phyloP scores from a whole-genome alignment of 352 stramenopile species.

The Phytopythium ostracodes region DNA sequence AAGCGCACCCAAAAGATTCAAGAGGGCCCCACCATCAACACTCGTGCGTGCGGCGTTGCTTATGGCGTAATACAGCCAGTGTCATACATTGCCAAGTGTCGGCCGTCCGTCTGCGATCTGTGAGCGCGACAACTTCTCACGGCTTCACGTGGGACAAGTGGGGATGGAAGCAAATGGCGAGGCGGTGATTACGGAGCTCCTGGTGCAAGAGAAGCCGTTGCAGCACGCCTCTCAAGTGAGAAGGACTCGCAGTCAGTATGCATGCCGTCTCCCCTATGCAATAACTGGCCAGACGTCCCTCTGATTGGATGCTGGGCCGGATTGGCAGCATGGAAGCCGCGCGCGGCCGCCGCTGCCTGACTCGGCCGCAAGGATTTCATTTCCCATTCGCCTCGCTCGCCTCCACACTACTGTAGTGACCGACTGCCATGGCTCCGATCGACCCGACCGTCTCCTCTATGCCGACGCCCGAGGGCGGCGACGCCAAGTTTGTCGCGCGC shows the following conservation, averaged over 20 bases:
- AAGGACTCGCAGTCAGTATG: no score
- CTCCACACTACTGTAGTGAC: background rate
- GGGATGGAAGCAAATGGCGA: background rate
- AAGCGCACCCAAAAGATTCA: no score
- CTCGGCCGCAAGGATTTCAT: background rate
- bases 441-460: background rate
- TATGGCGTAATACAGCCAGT: background rate
- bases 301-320: background rate
- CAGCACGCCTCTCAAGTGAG: no score
- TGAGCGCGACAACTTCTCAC: no score
- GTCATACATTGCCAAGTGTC: no score
- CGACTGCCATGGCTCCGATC: conserved; percentile 1
- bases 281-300: no score
- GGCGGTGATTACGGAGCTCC: background rate
- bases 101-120: background rate
- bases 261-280: no score
- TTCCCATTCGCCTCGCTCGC: background rate
- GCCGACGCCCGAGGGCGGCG: background rate
- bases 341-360: background rate
- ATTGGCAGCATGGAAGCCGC: background rate
- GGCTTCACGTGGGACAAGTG: background rate
- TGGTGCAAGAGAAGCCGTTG: conserved; percentile 3
- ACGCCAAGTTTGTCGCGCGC: conserved; percentile 13
- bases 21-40: background rate
- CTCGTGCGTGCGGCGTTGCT: background rate